Base-by-base conservation (phyloP, 2,329 filamentous ascomycete genomes). In the Ustilaginoidea virens region DNA sequence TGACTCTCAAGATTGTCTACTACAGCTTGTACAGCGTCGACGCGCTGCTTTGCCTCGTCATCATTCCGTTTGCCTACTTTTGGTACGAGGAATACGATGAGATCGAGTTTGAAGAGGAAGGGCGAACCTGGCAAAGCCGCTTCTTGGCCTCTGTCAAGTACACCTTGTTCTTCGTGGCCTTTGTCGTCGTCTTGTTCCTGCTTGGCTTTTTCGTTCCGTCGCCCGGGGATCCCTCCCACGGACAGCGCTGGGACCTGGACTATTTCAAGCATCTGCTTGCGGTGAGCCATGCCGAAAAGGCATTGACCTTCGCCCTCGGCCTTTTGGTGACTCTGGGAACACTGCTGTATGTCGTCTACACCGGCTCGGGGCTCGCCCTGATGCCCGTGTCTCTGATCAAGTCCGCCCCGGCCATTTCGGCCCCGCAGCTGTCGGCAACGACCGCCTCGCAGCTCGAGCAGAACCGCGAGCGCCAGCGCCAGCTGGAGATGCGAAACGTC, bases 51-150 rank as follows among this genome's bases (percentile, higher is more conserved):
- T 98, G 90, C 47, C 63, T 98, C 25, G 52, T 96, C 12, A 69
- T 93, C 25, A 79, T 96, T 13, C 90, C 90, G 0, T 98, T 98
- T 48, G 79, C 86, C 27, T 98, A 98, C 60, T 98, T 98, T 52
- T 94, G 80, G 74, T 90, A 92, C 46, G 90, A 98, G 52, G 90
- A 96, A 53, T 92, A 92, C 40, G 87, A 94, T 45, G 85, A 94
- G 55, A 76, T 87, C 13, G 85, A 85, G 36, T 68, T 77, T 19
- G 81, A 92, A 43, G 81, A 92, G 43, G 80, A 82, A 18, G 73
- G 70, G 17, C 76, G 86, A 48, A 78, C 79, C 2, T 53, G 78
- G 33, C 66, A 63, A 5, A 69, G 73, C 45, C 70, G 83, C 31
- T 66, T 96, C 35, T 77, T 75, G 68, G 75, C 75, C n/a, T 83